Percentiles rank a stretch among this genome's conserved stretches.
Conservation (phyloP, 768 basidiomycete genomes). For the Mrakia blollopis region DNA sequence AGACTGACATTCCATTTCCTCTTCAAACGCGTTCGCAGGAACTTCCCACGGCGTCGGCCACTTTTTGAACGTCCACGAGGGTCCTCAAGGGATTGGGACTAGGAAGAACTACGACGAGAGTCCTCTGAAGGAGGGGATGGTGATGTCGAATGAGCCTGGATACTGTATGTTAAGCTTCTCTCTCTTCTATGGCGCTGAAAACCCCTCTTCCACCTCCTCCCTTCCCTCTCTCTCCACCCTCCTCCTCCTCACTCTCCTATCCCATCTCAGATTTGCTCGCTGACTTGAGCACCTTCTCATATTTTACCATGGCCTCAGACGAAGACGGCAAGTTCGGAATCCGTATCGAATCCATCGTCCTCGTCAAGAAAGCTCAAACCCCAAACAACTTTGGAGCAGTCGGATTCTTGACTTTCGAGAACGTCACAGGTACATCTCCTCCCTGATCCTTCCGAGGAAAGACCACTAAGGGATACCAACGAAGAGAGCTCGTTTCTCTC, state of each 20-base stretch:
- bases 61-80: slow-evolving; percentile 68
- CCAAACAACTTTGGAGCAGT: slow-evolving; percentile 74
- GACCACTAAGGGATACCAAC: not conserved
- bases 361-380: slow-evolving; percentile 67
- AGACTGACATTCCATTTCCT: too few relatives aligned
- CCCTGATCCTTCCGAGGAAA: not conserved
- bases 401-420: slow-evolving; percentile 78
- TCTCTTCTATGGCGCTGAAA: too few relatives aligned
- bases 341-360: slow-evolving; percentile 82
- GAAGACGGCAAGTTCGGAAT: slow-evolving; percentile 79
- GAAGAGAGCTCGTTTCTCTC: not conserved
- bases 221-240: not conserved
- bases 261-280: too few relatives aligned
- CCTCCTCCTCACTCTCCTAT: too few relatives aligned
- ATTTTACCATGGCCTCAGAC: slow-evolving; percentile 40
- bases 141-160: slow-evolving; percentile 24
- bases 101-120: slow-evolving; percentile 64
- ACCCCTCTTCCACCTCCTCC: not conserved
- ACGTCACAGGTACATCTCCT: slow-evolving; percentile 53
- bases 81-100: slow-evolving; percentile 72
- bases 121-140: slow-evolving; percentile 54
- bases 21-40: slow-evolving; percentile 14
- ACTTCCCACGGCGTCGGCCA: slow-evolving; percentile 66
- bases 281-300: too few relatives aligned
- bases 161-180: slow-evolving; percentile 6